A percentile compares a stretch with the other conserved stretches of the same genome.
Evolutionary conservation across 768 basidiomycete species (phyloP).

Genomic region (Amanita molliuscula): DNA sequence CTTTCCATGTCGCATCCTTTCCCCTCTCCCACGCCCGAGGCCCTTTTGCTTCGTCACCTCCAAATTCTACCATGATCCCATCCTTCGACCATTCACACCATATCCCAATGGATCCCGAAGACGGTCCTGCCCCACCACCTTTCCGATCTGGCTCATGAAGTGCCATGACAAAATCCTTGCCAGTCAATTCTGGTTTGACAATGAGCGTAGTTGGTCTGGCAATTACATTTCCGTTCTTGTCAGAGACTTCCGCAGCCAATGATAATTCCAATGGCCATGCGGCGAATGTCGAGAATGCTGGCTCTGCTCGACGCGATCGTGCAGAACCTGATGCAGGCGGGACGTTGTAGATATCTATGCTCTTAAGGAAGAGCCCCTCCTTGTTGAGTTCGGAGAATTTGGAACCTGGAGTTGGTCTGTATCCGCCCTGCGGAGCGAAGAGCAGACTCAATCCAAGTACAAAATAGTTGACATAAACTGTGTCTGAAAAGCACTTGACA

Average conservation of each 20-base stretch:
- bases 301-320: conserved; percentile 34
- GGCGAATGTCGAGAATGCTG: conserved; percentile 49
- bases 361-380: conserved; percentile 32
- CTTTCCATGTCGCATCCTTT: conserved; percentile 71
- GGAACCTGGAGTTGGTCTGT: conserved; percentile 41
- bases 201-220: conserved; percentile 29
- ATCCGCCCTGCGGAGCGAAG: conserved; percentile 57
- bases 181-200: conserved; percentile 43
- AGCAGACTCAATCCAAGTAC: conserved; percentile 73
- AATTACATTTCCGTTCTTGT: conserved; percentile 25
- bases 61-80: conserved; percentile 82
- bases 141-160: conserved; percentile 87
- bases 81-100: conserved; percentile 89
- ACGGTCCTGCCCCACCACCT: conserved; percentile 82
- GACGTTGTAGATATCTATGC: conserved; percentile 78
- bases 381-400: conserved; percentile 36
- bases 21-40: conserved; percentile 84
- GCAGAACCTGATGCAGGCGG: conserved; percentile 19
- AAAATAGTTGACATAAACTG: conserved; percentile 81
- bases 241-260: conserved; percentile 22
- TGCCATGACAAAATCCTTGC: conserved; percentile 63
- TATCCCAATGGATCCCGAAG: conserved; percentile 76
- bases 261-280: conserved; percentile 24
- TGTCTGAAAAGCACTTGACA: conserved; percentile 73
- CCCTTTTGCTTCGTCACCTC: conserved; percentile 65